Conservation (phyloP, 306 rosid species). For the Astragalus membranaceus region DNA sequence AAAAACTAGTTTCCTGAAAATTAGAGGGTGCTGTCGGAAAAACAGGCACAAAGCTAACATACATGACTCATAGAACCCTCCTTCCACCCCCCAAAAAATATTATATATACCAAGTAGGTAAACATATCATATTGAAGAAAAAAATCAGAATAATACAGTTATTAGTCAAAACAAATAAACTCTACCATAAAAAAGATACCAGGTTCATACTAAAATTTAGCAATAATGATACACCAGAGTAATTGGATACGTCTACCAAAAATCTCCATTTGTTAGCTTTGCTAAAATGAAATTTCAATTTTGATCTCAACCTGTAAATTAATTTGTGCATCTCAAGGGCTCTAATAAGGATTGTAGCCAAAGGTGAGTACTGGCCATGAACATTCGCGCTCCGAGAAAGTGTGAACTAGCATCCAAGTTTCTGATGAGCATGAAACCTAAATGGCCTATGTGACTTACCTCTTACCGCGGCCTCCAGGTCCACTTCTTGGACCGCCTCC, state of each 20-base stretch:
- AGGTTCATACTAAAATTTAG: constrained; percentile 7
- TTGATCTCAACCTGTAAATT: constrained; percentile 21
- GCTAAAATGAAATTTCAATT: constrained; percentile 2
- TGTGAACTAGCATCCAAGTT: not conserved
- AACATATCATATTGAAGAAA: too few relatives aligned
- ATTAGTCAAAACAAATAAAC: not conserved
- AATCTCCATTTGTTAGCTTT: constrained; percentile 19
- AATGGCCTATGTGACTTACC: constrained; percentile 34
- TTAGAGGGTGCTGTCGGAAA: not conserved
- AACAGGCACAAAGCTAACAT: not conserved
- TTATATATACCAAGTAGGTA: too few relatives aligned
- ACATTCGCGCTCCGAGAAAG: constrained; percentile 15
- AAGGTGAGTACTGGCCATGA: not conserved
- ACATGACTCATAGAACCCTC: too few relatives aligned
- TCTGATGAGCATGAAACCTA: constrained; percentile 24
- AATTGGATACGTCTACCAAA: constrained; percentile 9
- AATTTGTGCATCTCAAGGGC: constrained; percentile 27
- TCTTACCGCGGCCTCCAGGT: constrained; percentile 56
- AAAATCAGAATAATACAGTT: not conserved
- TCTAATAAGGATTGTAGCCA: constrained; percentile 14
- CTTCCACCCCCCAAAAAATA: too few relatives aligned
- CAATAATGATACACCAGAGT: constrained; percentile 17
- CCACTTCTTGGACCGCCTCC: not conserved
- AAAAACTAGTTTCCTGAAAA: not conserved
- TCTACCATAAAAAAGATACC: constrained; percentile 2